Base-by-base conservation (phyloP, 495 filamentous ascomycete genomes). In the Neurospora tetrasperma region DNA sequence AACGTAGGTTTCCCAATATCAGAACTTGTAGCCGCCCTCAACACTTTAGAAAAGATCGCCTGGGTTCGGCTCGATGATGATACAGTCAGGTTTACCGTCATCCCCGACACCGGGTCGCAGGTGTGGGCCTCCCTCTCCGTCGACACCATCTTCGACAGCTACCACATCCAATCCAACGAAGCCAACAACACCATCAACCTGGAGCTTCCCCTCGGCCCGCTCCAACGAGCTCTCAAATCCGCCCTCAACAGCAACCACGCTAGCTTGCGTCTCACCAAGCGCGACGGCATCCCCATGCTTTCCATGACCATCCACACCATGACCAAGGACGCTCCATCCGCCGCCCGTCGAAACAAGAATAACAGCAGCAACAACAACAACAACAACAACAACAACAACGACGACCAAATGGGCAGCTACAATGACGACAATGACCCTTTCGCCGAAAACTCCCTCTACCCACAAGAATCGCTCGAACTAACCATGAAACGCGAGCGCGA, bases 61-160 rank as follows among this genome's bases (percentile, higher is more conserved):
- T 98, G 96, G 96, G 86, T 98, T 69, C 92, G 93, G 62, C 90
- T 99, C 38, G 92, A 94, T 81, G 86, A 93, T 80, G 89, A 94
- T 70, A 89, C 90, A 27, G 88, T 97, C 72, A 94, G 93, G 75
- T 97, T 99, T 84, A 98, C 96, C 72, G 91, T 97, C 79, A 94
- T 97, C 74, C 93, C 94, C 7, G 94, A 97, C 75, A 90, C 91
- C 76, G 94, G 96, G 31, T 94, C 94, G 12, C 94, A 98, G 86
- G 96, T 98, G 41, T 99, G 96, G 96, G 92, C 94, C 72, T 86
- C 86, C n/a, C 80, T 88, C 38, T 83, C 84, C 4, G 85, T 86
- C 88, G 92, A 96, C 76, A 88, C 90, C 73, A 92, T 99, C 75
- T 98, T 98, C 82, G 92, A 96, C 48, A 88, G 90, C 78, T 98